These are phyloP conservation scores for Xylaria grammica DNA, from an alignment of 495 filamentous ascomycete species.

Conservation along the genomic window DNA sequence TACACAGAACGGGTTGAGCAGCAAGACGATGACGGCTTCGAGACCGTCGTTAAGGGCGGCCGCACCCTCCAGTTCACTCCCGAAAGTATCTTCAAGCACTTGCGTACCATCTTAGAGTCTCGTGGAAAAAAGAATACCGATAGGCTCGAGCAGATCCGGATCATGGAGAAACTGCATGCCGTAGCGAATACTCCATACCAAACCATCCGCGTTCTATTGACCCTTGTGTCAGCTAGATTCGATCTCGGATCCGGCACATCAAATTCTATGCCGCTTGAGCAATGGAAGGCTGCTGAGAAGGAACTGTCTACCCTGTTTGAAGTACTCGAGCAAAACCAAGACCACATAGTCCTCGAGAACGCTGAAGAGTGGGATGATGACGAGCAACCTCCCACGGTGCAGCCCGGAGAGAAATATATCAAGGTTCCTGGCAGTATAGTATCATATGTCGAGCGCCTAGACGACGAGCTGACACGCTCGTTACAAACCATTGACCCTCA, in stretches of 20 bases:
- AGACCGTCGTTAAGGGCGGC: conserved; percentile 83
- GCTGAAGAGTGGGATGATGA: conserved; percentile 99
- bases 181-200: conserved; percentile 91
- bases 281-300: conserved; percentile 93
- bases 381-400: conserved; percentile 81
- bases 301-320: conserved; percentile 79
- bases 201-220: conserved; percentile 88
- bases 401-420: conserved; percentile 72
- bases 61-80: conserved; percentile 87
- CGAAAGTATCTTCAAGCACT: conserved; percentile 97
- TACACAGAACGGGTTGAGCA: conserved; percentile 54
- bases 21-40: conserved; percentile 80
- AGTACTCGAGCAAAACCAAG: conserved; percentile 75
- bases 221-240: conserved; percentile 91
- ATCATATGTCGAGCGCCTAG: conserved; percentile 91
- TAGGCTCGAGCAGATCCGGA: conserved; percentile 87
- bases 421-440: conserved; percentile 92
- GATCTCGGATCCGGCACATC: conserved; percentile 84
- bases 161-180: conserved; percentile 95
- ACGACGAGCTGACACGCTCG: conserved; percentile 96
- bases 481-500: conserved; percentile 97
- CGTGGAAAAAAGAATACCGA: conserved; percentile 99
- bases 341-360: conserved; percentile 83
- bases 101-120: conserved; percentile 90
- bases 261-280: conserved; percentile 90